Conservation (phyloP, 106 monocot genomes). For the Dioscorea alata region DNA sequence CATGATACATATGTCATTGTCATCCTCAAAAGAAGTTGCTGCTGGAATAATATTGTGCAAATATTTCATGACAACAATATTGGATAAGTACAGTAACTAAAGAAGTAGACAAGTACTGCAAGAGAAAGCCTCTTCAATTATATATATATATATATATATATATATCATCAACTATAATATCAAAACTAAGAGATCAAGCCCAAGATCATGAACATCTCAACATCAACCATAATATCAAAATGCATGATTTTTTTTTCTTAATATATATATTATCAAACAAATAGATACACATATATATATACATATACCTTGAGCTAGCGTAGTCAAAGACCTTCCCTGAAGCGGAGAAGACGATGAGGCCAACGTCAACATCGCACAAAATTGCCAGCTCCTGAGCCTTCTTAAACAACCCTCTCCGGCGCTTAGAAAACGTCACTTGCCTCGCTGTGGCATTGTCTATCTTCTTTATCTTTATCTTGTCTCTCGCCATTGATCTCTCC, state of each 20-base stretch:
- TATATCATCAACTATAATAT: too few species aligned
- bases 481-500: conserved; percentile 20
- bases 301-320: conserved; percentile 36
- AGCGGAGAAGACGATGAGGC: conserved; percentile 62
- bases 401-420: conserved; percentile 56
- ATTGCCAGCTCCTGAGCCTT: conserved; percentile 64
- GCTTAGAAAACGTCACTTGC: conserved; percentile 69
- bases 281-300: too few species aligned
- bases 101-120: too few species aligned
- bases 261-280: too few species aligned
- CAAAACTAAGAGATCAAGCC: not conserved
- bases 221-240: not conserved
- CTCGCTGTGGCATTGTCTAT: conserved; percentile 39
- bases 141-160: too few species aligned
- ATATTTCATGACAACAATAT: too few species aligned
- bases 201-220: not conserved
- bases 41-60: too few species aligned
- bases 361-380: conserved; percentile 68
- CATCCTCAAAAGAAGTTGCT: too few species aligned
- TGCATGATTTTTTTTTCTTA: too few species aligned
- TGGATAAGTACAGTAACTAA: too few species aligned
- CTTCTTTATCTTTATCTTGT: conserved; percentile 35
- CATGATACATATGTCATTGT: too few species aligned
- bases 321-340: conserved; percentile 41
- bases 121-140: too few species aligned